A percentile compares a stretch with the other conserved stretches of the same genome.
phyloP scores from a whole-genome alignment of 371 early-diverging fungal genomes.

The Apophysomyces elegans region DNA sequence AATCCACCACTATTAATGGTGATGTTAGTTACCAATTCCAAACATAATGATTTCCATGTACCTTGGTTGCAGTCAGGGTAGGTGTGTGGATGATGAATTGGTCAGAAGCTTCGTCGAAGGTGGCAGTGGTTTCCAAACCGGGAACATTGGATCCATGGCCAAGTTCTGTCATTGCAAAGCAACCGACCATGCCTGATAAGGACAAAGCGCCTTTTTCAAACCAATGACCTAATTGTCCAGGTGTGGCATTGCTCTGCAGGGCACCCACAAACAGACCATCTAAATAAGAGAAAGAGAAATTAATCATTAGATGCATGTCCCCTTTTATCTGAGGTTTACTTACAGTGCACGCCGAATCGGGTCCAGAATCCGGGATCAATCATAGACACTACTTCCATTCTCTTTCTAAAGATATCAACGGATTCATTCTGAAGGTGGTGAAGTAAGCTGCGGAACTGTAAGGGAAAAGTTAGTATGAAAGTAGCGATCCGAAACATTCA shows the following conservation, averaged over 20 bases:
- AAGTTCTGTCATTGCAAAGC: slow-evolving; percentile 93
- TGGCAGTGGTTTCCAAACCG: slow-evolving; percentile 93
- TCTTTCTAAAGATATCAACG: slow-evolving; percentile 70
- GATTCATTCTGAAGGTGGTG: slow-evolving; percentile 80
- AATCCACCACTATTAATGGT: slow-evolving; percentile 85
- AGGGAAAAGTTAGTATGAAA: neutral
- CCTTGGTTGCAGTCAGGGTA: slow-evolving; percentile 86
- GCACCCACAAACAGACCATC: slow-evolving; percentile 90
- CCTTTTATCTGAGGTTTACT: slow-evolving; percentile 15
- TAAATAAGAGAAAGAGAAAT: slow-evolving; percentile 12
- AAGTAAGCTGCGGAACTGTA: slow-evolving; percentile 70
- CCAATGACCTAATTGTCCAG: slow-evolving; percentile 89
- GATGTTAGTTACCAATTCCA: neutral
- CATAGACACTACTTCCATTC: slow-evolving; percentile 83
- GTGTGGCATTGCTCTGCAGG: slow-evolving; percentile 86
- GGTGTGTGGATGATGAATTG: slow-evolving; percentile 93
- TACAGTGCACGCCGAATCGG: slow-evolving; percentile 88
- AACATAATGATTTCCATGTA: slow-evolving; percentile 12
- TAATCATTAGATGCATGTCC: neutral
- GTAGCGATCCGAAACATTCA: neutral
- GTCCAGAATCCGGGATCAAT: slow-evolving; percentile 93
- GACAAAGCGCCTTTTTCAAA: slow-evolving; percentile 85
- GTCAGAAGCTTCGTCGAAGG: slow-evolving; percentile 81
- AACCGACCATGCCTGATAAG: slow-evolving; percentile 82
- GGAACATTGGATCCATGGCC: slow-evolving; percentile 92